Conservation (phyloP, 2,329 filamentous ascomycete genomes). For the Malbranchea zuffiana region DNA sequence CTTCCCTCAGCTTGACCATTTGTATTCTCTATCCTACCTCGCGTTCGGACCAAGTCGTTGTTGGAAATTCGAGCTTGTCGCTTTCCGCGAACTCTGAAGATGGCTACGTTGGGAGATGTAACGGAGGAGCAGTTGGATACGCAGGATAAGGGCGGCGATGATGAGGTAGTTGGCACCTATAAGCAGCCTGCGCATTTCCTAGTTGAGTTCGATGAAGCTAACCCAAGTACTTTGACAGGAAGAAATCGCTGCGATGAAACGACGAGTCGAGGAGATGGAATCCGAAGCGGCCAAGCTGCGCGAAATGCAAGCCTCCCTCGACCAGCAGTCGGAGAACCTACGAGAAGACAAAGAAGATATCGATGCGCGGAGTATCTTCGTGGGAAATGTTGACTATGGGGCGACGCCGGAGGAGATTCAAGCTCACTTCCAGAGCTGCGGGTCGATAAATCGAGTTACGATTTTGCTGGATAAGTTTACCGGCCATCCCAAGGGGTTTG, state of each 20-base stretch:
- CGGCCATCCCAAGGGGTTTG: slow-evolving; percentile 96
- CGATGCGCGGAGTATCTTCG: slow-evolving; percentile 90
- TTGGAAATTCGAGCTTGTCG: too few species aligned
- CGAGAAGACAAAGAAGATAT: slow-evolving; percentile 93
- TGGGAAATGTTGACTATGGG: slow-evolving; percentile 96
- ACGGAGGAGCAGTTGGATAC: slow-evolving; percentile 14
- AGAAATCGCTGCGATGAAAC: slow-evolving; percentile 82
- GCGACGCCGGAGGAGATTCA: slow-evolving; percentile 97
- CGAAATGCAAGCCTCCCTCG: slow-evolving; percentile 76
- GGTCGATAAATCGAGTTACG: slow-evolving; percentile 94
- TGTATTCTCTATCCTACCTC: too few species aligned
- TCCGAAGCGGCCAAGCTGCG: slow-evolving; percentile 75
- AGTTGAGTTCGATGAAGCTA: background rate
- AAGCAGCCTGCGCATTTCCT: background rate
- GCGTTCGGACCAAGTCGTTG: too few species aligned
- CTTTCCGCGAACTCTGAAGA: too few species aligned
- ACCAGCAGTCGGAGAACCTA: slow-evolving; percentile 71
- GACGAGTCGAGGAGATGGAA: slow-evolving; percentile 79
- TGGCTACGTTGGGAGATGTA: slow-evolving; percentile 14
- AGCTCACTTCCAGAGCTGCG: slow-evolving; percentile 93
- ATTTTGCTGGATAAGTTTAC: slow-evolving; percentile 98
- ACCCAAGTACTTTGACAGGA: slow-evolving; percentile 36
- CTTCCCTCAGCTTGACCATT: too few species aligned
- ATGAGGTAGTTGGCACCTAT: slow-evolving; percentile 30
- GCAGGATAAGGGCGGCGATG: slow-evolving; percentile 34